Conservation (phyloP, 345 rosid species). For the Bretschneidera sinensis region DNA sequence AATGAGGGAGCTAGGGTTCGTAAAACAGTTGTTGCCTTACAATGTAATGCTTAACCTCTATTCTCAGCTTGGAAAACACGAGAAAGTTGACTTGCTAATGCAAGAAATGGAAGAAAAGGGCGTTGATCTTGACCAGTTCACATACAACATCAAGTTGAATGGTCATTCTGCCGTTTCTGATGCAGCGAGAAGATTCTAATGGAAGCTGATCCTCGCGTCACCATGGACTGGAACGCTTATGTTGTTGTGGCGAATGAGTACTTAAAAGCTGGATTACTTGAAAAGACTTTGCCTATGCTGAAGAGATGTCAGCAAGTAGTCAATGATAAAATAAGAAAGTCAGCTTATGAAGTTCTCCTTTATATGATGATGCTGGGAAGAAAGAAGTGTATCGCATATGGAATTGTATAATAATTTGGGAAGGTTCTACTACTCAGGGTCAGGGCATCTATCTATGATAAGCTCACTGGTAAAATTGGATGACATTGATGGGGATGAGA, state of each 20-base stretch:
- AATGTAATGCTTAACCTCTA: constrained; percentile 59
- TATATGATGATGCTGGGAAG: constrained; percentile 38
- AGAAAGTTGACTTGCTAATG: constrained; percentile 38
- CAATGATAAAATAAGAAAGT: constrained; percentile 10
- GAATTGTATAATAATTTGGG: constrained; percentile 39
- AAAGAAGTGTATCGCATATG: constrained; percentile 52
- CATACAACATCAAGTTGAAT: constrained; percentile 40
- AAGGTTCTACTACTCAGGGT: constrained; percentile 34
- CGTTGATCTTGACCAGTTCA: constrained; percentile 27
- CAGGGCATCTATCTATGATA: constrained; percentile 41
- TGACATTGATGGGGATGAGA: constrained; percentile 50
- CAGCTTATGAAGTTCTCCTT: constrained; percentile 38
- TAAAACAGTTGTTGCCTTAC: constrained; percentile 28
- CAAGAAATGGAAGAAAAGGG: constrained; percentile 53
- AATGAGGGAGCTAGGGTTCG: constrained; percentile 33
- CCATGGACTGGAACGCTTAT: constrained; percentile 45
- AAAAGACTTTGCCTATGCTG: constrained; percentile 39
- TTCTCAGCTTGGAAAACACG: constrained; percentile 23
- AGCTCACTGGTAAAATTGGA: constrained; percentile 49
- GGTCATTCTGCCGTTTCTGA: constrained; percentile 43
- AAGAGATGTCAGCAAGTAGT: constrained; percentile 37
- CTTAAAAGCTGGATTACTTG: constrained; percentile 41
- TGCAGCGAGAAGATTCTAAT: constrained; percentile 48
- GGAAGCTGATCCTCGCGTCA: constrained; percentile 34
- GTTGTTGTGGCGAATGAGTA: constrained; percentile 39